These are phyloP conservation scores for Vigna angularis DNA, from an alignment of 306 rosid genomes.

Conservation along the genomic window DNA sequence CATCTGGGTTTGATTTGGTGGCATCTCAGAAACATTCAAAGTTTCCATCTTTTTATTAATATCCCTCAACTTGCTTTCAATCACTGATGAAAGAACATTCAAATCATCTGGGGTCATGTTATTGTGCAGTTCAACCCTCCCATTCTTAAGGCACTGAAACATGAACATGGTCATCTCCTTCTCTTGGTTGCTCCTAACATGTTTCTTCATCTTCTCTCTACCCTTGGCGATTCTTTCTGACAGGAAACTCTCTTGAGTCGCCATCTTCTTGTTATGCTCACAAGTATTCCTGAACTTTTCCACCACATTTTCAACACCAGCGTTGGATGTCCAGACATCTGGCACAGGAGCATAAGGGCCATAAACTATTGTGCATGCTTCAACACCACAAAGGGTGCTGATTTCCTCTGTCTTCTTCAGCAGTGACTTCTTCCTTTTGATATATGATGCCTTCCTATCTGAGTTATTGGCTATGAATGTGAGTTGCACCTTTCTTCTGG, in stretches of 20 bases:
- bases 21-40: not conserved
- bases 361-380: not conserved
- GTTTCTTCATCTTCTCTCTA: not conserved
- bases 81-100: not conserved
- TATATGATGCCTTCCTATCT: not conserved
- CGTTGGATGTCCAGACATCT: not conserved
- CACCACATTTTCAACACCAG: not conserved
- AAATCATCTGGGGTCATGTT: slow-evolving; percentile 17
- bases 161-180: not conserved
- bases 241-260: not conserved
- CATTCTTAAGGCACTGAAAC: not conserved
- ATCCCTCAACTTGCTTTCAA: slow-evolving; percentile 8
- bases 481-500: not conserved
- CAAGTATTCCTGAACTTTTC: not conserved
- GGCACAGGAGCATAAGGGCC: not conserved
- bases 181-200: not conserved
- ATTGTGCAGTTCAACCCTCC: not conserved
- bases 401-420: not conserved
- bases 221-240: not conserved
- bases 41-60: slow-evolving; percentile 1
- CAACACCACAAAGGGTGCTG: not conserved
- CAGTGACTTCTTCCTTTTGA: not conserved
- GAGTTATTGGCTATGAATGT: not conserved
- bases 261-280: not conserved
- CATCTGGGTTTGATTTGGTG: not conserved